Evolutionary conservation across 2,329 filamentous ascomycete genomes (phyloP), one percentile per base, ranked within the genome.

Genomic region (Fusarium falciforme): DNA sequence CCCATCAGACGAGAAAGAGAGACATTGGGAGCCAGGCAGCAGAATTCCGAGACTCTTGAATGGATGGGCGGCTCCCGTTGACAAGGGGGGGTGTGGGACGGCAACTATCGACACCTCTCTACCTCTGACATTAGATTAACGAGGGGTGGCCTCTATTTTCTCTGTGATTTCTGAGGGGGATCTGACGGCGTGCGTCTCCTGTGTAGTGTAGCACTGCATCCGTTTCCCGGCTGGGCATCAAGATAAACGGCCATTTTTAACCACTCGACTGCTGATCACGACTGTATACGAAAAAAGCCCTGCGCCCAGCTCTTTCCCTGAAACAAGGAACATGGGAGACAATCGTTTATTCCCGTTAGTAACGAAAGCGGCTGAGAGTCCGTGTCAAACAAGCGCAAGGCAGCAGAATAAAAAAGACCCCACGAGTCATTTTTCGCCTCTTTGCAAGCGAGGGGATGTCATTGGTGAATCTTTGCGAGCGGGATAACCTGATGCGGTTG

Each of bases 11-110:
- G 47, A 52, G 47, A 52, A 20, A 20, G 9, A 36, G 33, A 47
- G 29, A 42, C n/a, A 25, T 29, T 31, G 35, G 29, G 49, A 55
- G 67, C 22, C 72, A 81, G 80, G 79, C 79, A 81, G 73, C 79
- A 80, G 79, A 70, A 79, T 81, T 81, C 69, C 66, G 65, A 60
- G 58, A 29, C 25, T 70, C 42, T 58, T 79, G 76, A 80, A 70
- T 78, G 79, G 79, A 64, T 64, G 64, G 35, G 4, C 20, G 8
- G 55, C 25, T 44, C n/a, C 20, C 36, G 66, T 69, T 60, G 33
- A 35, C 57, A 64, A 60, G 64, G 40, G 61, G 59, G 42, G 31
- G 29, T 52, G 47, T 49, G 44, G 44, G 16, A 49, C 25, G 47
- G 47, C 9, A 52, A 31, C 47, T 52, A 52, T 11, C 47, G 7